phyloP scores from a whole-genome alignment of 2,329 filamentous ascomycete genomes.

The Phoma sp. region DNA sequence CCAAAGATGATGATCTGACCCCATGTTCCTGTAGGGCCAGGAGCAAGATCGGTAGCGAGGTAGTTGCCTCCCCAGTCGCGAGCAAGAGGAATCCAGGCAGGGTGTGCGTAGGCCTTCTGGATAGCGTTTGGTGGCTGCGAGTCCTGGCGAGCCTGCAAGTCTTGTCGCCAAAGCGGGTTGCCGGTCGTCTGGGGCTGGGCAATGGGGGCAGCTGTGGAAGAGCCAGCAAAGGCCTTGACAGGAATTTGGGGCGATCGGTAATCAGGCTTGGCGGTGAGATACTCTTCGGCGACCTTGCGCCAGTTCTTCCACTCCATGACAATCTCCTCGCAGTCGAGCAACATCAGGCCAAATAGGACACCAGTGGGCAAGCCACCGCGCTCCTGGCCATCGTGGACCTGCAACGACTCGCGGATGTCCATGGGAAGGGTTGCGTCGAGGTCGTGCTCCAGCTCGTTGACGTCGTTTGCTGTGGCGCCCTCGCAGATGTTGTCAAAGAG shows the following conservation, averaged over 20 bases:
- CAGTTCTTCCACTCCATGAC: conserved; percentile 98
- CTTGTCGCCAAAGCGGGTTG: conserved; percentile 79
- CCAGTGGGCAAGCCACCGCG: conserved; percentile 89
- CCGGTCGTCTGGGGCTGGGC: conserved; percentile 58
- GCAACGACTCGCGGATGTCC: conserved; percentile 90
- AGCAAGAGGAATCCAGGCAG: conserved; percentile 93
- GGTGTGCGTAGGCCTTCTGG: conserved; percentile 91
- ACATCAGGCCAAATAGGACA: conserved; percentile 91
- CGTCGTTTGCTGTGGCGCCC: conserved; percentile 88
- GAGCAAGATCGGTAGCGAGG: conserved; percentile 89
- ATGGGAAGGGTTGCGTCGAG: conserved; percentile 92
- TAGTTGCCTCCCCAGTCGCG: conserved; percentile 99
- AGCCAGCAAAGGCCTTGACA: conserved; percentile 73
- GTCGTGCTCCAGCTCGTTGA: conserved; percentile 96
- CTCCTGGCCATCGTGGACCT: conserved; percentile 95
- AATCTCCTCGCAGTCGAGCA: conserved; percentile 97
- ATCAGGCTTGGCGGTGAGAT: conserved; percentile 66
- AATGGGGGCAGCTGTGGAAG: conserved; percentile 72
- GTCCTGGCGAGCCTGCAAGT: conserved; percentile 82
- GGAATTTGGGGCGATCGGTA: conserved; percentile 68
- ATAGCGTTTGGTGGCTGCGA: conserved; percentile 86
- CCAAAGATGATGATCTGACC: conserved; percentile 97
- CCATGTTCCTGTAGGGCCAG: conserved; percentile 89
- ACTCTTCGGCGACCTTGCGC: conserved; percentile 91
- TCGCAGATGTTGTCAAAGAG: conserved; percentile 92